Conservation (phyloP, 768 basidiomycete species). For the Rhodotorula diobovata region DNA sequence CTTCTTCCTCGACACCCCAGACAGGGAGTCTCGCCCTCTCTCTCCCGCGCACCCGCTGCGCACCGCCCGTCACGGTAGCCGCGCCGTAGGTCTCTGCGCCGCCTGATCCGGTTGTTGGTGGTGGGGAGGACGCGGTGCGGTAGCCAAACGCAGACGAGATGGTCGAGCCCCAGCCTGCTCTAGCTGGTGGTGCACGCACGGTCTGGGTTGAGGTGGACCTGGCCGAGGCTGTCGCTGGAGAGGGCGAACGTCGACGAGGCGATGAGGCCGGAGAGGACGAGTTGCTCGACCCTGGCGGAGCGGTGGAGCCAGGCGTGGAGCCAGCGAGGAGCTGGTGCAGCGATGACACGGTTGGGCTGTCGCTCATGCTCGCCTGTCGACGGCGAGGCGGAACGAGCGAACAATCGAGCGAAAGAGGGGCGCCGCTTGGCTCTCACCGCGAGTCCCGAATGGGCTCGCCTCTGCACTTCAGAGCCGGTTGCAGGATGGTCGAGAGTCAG, state of each 20-base stretch:
- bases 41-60: too few species aligned
- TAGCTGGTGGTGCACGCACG: too few species aligned
- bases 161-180: conserved; percentile 6
- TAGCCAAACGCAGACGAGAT: conserved; percentile 9
- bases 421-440: background rate
- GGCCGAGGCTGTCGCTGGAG: too few species aligned
- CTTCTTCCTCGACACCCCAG: too few species aligned
- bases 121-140: background rate
- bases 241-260: background rate
- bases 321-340: background rate
- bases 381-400: background rate
- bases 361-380: background rate
- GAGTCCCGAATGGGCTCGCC: background rate
- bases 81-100: too few species aligned
- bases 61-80: too few species aligned
- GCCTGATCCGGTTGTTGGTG: too few species aligned
- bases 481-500: background rate
- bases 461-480: background rate
- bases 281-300: background rate
- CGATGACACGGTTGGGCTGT: background rate
- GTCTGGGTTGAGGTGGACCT: too few species aligned
- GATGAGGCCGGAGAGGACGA: background rate
- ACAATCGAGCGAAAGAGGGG: too few species aligned
- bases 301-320: background rate
- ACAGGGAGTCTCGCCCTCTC: too few species aligned